A percentile compares a stretch with the other conserved stretches of the same genome.
phyloP scores from a whole-genome alignment of 1,284 basidiomycete genomes.

The Pascua sp. region DNA sequence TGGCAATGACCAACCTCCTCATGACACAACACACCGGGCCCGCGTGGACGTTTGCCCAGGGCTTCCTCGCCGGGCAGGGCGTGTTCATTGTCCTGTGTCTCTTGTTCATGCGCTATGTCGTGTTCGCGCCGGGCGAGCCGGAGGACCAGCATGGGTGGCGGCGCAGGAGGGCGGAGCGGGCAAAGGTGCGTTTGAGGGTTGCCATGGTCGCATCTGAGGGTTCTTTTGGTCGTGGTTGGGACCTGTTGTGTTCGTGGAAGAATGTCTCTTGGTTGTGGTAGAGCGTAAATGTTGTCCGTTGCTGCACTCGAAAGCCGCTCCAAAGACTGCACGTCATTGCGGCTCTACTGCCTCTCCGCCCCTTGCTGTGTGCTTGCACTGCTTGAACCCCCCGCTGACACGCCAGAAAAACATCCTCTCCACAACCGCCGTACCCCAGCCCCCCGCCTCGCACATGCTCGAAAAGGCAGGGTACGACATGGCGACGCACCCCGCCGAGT shows the following conservation, averaged over 20 bases:
- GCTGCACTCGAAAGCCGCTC: too few species aligned
- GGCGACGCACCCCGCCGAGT: constrained; percentile 54
- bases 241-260: too few species aligned
- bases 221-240: too few species aligned
- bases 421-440: constrained; percentile 42
- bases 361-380: too few species aligned
- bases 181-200: constrained; percentile 30
- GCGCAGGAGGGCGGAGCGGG: constrained; percentile 31
- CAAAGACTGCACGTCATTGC: too few species aligned
- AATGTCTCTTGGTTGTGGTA: too few species aligned
- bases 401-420: constrained; percentile 37
- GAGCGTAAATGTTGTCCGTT: too few species aligned
- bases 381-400: not conserved
- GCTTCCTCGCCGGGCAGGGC: constrained; percentile 55
- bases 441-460: constrained; percentile 48
- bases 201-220: too few species aligned
- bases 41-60: constrained; percentile 55
- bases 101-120: constrained; percentile 56
- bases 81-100: constrained; percentile 50
- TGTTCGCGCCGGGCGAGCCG: constrained; percentile 52
- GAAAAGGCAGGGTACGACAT: constrained; percentile 55
- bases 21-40: not conserved
- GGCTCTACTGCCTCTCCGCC: too few species aligned
- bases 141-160: constrained; percentile 36
- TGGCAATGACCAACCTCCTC: not conserved